Base-by-base conservation (phyloP, 345 rosid genomes). In the Eucalyptus marginata region DNA sequence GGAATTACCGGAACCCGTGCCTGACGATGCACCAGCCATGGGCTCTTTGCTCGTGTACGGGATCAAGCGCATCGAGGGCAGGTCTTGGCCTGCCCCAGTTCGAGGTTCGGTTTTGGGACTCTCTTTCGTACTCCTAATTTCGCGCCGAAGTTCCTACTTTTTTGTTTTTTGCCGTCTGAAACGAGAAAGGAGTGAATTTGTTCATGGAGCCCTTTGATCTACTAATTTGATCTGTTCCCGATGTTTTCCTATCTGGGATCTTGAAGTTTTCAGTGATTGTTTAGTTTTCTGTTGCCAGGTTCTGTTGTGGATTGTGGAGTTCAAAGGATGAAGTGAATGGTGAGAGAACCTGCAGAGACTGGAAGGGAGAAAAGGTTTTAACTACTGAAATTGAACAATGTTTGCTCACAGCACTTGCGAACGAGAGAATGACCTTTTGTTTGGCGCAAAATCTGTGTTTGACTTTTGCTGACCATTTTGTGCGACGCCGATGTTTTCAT, bases 11-110 rank as follows among this genome's bases (percentile, higher is more conserved):
- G 79, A 97, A 96, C 93, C 98, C 98, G 5, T 97, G 98, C 86
- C 92, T 97, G 92, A 96, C 98, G 13, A 92, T 97, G 98, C 99
- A 96, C 91, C 99, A 96, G 89, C 99, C 99, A 11, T 95, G 98
- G 99, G 99, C 99, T 97, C 99, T 4, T 92, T 97, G 50, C 93
- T 96, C 8, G 95, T 96, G 87, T 71, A 94, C 84, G 99, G 98
- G 52, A 97, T 97, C 94, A 97, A 97, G 87, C 98, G 99, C 88
- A 92, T 97, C 68, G 99, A 96, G 92, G 99, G 99, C 89, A 92
- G 99, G 87, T 97, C 99, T 13, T 97, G 99, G 99, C 94, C 98
- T 86, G 90, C 99, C 56, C 99, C 99, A 10, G 88, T 97, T 86
- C 93, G 96, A 91, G 99, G 99, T 96, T 91, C 27, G 8, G 49